Evolutionary conservation across 2,329 filamentous ascomycete genomes (phyloP).

Genomic region (Neocucurbitaria cava): DNA sequence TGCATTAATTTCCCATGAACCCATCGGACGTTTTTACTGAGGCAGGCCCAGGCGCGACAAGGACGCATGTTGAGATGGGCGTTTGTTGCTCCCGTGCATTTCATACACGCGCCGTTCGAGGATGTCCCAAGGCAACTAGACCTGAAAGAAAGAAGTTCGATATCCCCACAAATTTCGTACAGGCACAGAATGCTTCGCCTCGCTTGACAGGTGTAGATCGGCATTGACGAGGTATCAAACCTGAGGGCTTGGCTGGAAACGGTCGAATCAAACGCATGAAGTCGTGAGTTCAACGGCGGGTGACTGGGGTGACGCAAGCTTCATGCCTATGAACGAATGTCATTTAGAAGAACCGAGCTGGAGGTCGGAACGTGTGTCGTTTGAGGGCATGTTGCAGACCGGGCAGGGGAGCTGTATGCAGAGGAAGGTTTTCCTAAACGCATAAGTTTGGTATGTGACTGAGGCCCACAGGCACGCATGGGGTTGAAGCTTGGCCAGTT

Average conservation of each 20-base stretch:
- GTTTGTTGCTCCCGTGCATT: constrained; percentile 37
- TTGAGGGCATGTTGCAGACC: constrained; percentile 45
- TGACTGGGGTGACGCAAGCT: constrained; percentile 23
- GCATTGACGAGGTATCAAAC: constrained; percentile 23
- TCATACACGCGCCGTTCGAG: constrained; percentile 46
- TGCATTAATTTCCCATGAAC: constrained; percentile 6
- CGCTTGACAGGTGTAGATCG: constrained; percentile 23
- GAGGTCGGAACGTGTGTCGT: constrained; percentile 41
- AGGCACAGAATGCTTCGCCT: constrained; percentile 25
- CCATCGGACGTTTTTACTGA: constrained; percentile 13
- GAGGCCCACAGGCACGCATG: constrained; percentile 29
- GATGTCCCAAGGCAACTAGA: constrained; percentile 34
- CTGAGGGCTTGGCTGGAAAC: constrained; percentile 30
- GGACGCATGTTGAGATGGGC: constrained; percentile 20
- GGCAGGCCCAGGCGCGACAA: constrained; percentile 17
- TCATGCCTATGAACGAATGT: constrained; percentile 26
- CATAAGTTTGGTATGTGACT: constrained; percentile 45
- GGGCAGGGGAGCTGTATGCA: constrained; percentile 26
- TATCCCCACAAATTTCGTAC: constrained; percentile 39
- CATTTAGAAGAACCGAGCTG: constrained; percentile 25
- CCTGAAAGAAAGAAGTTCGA: constrained; percentile 22
- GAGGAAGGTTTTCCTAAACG: constrained; percentile 40
- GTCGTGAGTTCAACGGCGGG: constrained; percentile 17
- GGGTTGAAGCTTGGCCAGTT: constrained; percentile 43
- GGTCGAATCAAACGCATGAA: constrained; percentile 45